Conservation (phyloP, 768 basidiomycete genomes). For the Leccinum disarticulatum region DNA sequence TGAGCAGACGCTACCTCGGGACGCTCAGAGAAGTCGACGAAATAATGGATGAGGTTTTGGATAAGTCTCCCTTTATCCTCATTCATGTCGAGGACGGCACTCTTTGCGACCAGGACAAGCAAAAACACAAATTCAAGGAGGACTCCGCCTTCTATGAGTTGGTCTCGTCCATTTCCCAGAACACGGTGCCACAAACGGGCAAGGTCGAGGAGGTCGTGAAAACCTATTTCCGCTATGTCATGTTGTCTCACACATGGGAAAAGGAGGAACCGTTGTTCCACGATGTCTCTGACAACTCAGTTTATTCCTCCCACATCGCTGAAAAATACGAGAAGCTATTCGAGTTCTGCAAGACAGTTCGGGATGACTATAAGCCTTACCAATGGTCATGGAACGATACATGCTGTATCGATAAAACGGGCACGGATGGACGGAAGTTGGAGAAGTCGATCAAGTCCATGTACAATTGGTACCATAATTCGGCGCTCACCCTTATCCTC, state of each 20-base stretch:
- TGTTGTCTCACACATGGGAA: slow-evolving; percentile 21
- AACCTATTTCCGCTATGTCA: slow-evolving; percentile 14
- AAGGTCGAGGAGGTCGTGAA: slow-evolving; percentile 4
- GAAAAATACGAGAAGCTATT: slow-evolving; percentile 10
- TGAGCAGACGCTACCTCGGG: background rate
- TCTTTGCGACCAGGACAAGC: slow-evolving; percentile 3
- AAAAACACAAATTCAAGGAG: slow-evolving; percentile 2
- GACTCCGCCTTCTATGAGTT: slow-evolving; percentile 1
- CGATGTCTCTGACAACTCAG: background rate
- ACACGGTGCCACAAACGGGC: background rate
- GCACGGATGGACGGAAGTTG: background rate
- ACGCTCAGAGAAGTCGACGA: background rate
- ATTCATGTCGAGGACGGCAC: slow-evolving; percentile 9
- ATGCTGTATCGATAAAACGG: slow-evolving; percentile 10
- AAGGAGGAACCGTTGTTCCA: slow-evolving; percentile 11
- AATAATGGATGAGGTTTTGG: background rate
- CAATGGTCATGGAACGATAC: slow-evolving; percentile 17
- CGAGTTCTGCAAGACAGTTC: slow-evolving; percentile 8
- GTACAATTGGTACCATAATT: slow-evolving; percentile 17
- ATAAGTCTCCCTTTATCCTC: slow-evolving; percentile 9
- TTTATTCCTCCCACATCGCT: background rate
- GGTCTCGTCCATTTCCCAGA: slow-evolving; percentile 5
- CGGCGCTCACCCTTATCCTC: slow-evolving; percentile 13
- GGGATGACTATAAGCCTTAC: background rate
- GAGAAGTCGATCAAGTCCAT: slow-evolving; percentile 11